Evolutionary conservation across 768 basidiomycete species (phyloP), one percentile per base, ranked within the genome.

Genomic region (Holtermannia corniformis): DNA sequence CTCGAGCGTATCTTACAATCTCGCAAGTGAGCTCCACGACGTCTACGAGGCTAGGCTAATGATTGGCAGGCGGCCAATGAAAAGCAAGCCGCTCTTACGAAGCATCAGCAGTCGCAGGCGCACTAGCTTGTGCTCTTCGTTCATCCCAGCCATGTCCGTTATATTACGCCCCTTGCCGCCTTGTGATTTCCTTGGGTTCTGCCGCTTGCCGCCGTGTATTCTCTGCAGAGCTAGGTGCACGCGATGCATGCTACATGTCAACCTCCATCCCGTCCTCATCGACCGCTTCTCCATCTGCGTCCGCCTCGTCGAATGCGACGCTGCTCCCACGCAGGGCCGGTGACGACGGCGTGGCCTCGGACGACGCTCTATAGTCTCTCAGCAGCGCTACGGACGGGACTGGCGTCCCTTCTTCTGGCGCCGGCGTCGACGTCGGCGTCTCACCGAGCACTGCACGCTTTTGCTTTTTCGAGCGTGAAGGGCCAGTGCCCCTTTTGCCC

Each of bases 1-100:
- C 59, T 5, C 59, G 62, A 40, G 69, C 71, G 0, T 74, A 72
- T 51, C 42, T 74, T 32, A 74, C 73, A 11, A 71, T 74, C 16
- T 72, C 71, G 10, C 72, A 73, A 59, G 69, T 70, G 40, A 52
- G 68, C 56, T 14, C 14, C 27, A 28, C 28, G 21, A 7, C 25
- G 22, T 5, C 19, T 13, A 19, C 46, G 32, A n/a, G 44, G 48
- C 43, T 45, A n/a, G n/a, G 52, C 48, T 41, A 19, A 22, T 22
- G 14, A 40, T 41, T 14, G 24, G 12, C 42, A 70, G 66, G 68
- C 68, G 20, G 68, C 68, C 5, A 67, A 67, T 47, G 68, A 67
- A 50, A 70, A 70, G 50, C 59, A 60, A 27, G 63, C 68, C 1
- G 68, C 65, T 0, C 25, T 57, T n/a, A n/a, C n/a, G n/a, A n/a